A percentile compares a stretch with the other conserved stretches of the same genome.
These are phyloP conservation scores for Aspergillus olivimuriae DNA, from an alignment of 495 filamentous ascomycete species.

Conservation along the genomic window DNA sequence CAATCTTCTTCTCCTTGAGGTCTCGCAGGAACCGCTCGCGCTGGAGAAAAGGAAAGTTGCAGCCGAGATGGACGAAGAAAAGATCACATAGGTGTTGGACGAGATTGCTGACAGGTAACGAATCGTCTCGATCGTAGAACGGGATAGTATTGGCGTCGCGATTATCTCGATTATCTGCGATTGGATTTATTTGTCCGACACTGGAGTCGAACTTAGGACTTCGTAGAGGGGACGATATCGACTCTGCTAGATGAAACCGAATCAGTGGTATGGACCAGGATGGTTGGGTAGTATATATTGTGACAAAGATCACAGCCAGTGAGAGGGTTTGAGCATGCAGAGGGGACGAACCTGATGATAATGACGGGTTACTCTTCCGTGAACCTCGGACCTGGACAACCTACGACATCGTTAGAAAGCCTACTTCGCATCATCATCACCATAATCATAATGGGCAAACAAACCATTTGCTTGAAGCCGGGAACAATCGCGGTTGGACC, in stretches of 20 bases:
- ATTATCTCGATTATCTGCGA: slow-evolving; percentile 34
- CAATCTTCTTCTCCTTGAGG: slow-evolving; percentile 70
- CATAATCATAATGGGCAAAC: not conserved
- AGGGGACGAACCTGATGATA: slow-evolving; percentile 36
- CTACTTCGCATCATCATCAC: too few species aligned
- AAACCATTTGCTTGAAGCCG: slow-evolving; percentile 86
- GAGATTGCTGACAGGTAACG: slow-evolving; percentile 59
- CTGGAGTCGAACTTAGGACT: slow-evolving; percentile 27
- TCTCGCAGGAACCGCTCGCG: slow-evolving; percentile 60
- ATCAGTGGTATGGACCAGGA: not conserved
- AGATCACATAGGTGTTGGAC: slow-evolving; percentile 69
- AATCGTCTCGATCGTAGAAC: slow-evolving; percentile 68
- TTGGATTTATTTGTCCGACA: slow-evolving; percentile 16
- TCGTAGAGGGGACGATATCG: slow-evolving; percentile 28
- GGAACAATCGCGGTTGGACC: slow-evolving; percentile 85
- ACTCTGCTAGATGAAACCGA: slow-evolving; percentile 16
- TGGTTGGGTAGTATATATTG: not conserved
- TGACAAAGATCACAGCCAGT: not conserved
- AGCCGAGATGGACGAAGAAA: slow-evolving; percentile 73
- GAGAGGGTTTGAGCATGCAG: not conserved
- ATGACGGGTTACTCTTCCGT: slow-evolving; percentile 41
- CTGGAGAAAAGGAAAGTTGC: slow-evolving; percentile 75
- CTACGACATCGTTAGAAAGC: slow-evolving; percentile 14
- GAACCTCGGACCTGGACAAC: slow-evolving; percentile 60
- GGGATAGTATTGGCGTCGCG: slow-evolving; percentile 63